Base-by-base conservation (phyloP, 257 asterid genomes). In the Phtheirospermum japonicum region DNA sequence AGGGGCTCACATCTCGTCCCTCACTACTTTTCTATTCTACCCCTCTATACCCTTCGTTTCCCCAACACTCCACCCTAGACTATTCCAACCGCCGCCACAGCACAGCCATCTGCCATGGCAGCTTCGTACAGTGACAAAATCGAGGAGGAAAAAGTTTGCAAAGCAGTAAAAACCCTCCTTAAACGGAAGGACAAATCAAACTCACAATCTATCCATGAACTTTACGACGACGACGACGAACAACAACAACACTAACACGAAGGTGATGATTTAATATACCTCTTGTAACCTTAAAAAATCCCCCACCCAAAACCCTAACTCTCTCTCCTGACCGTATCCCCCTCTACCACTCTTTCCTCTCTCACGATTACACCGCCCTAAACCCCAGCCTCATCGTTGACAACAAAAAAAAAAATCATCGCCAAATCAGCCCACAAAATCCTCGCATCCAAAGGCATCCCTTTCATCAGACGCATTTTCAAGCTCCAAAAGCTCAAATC, bases 401-500 rank as follows among this genome's bases (percentile, higher is more conserved):
- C 17, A 96, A 89, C 77, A n/a, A n/a, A n/a, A n/a, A 80, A 76
- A 57, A 82, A 55, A 67, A 74, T 90, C 75, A 77, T 81, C 8
- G 60, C 79, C 12, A 84, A 83, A 69, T 66, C 75, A 14, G 88
- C 86, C 16, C 71, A 43, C 9, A 79, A 68, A 48, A 51, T 74
- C 51, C 73, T 85, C 1, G 70, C 70, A 55, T 51, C 84, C 9
- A 76, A 61, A 48, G 76, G 50, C 4, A 59, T 77, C 23, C 71
- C 89, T 19, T 42, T 11, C 2, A 45, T 81, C 9, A 67, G 73
- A 0, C 79, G 69, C 48, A 80, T 85, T 7, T n/a, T 85, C 20
- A 90, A 77, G 77, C 64, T 90, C 13, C 46, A 94, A 19, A 90
- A 83, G 58, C 77, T 90, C 26, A 85, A 82, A 14, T 77, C 93